phyloP scores from a whole-genome alignment of 192 early-diverging fungal genomes.

The Coemansia sp. region DNA sequence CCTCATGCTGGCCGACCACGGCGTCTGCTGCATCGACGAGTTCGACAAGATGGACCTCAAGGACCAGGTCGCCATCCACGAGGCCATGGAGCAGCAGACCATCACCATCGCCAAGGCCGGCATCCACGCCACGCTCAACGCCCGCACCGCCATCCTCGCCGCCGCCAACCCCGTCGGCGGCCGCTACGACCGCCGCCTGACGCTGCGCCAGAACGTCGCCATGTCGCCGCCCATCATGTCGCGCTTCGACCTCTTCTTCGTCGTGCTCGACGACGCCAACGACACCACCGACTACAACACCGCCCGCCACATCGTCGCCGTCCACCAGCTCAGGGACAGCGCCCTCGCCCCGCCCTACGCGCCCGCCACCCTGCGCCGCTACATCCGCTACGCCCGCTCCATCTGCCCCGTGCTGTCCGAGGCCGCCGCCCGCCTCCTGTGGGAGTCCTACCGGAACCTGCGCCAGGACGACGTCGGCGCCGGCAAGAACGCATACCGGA shows the following conservation, averaged over 20 bases:
- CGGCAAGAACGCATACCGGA: slow-evolving; percentile 74
- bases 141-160: slow-evolving; percentile 91
- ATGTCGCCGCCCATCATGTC: slow-evolving; percentile 99
- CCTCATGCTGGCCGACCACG: slow-evolving; percentile 96
- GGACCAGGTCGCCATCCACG: slow-evolving; percentile 99
- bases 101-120: slow-evolving; percentile 93
- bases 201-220: slow-evolving; percentile 92
- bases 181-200: slow-evolving; percentile 92
- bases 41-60: slow-evolving; percentile 98
- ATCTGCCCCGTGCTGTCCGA: slow-evolving; percentile 76
- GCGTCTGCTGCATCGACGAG: slow-evolving; percentile 98
- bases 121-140: slow-evolving; percentile 92
- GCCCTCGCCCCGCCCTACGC: slow-evolving; percentile 71
- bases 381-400: slow-evolving; percentile 86
- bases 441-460: slow-evolving; percentile 82
- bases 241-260: slow-evolving; percentile 97
- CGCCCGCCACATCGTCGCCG: slow-evolving; percentile 86
- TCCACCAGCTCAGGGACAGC: slow-evolving; percentile 71
- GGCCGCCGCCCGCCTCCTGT: slow-evolving; percentile 74
- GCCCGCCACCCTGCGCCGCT: slow-evolving; percentile 74
- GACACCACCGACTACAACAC: slow-evolving; percentile 85
- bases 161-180: slow-evolving; percentile 96
- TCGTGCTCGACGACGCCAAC: slow-evolving; percentile 92
- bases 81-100: slow-evolving; percentile 99
- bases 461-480: slow-evolving; percentile 83